Evolutionary conservation across 345 rosid genomes (phyloP).

Genomic region (Populus pruinosa): DNA sequence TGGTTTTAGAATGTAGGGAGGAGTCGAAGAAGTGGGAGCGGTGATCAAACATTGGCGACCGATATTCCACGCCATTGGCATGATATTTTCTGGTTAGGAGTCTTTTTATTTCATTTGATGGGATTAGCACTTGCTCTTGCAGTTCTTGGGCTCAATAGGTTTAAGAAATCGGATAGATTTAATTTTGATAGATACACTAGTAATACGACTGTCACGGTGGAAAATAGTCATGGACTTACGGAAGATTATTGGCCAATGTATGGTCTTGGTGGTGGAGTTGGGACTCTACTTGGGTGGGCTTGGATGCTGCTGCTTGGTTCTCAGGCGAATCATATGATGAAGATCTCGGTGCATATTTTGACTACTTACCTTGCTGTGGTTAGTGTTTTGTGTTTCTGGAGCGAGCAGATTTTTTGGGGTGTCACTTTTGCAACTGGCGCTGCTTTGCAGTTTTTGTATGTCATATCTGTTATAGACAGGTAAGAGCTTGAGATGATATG

Average conservation of each 20-base stretch:
- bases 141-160: slow-evolving; percentile 71
- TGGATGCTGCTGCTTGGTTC: slow-evolving; percentile 83
- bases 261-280: slow-evolving; percentile 76
- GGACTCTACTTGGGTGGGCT: slow-evolving; percentile 63
- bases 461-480: slow-evolving; percentile 95
- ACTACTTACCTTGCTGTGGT: slow-evolving; percentile 87
- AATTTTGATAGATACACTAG: slow-evolving; percentile 60
- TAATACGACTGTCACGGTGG: slow-evolving; percentile 27
- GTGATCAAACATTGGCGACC: slow-evolving; percentile 39
- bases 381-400: slow-evolving; percentile 93
- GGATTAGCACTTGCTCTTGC: slow-evolving; percentile 58
- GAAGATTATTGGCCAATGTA: slow-evolving; percentile 92
- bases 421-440: slow-evolving; percentile 77
- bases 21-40: slow-evolving; percentile 52
- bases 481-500: slow-evolving; percentile 17
- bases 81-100: slow-evolving; percentile 83
- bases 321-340: slow-evolving; percentile 76
- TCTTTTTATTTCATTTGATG: slow-evolving; percentile 66
- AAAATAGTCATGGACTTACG: slow-evolving; percentile 44
- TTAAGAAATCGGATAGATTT: slow-evolving; percentile 66
- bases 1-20: slow-evolving; percentile 53
- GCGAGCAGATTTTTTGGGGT: slow-evolving; percentile 61
- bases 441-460: slow-evolving; percentile 87
- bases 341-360: slow-evolving; percentile 82
- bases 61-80: slow-evolving; percentile 71